phyloP scores from a whole-genome alignment of 345 rosid species.

The Streptanthus diversifolius region DNA sequence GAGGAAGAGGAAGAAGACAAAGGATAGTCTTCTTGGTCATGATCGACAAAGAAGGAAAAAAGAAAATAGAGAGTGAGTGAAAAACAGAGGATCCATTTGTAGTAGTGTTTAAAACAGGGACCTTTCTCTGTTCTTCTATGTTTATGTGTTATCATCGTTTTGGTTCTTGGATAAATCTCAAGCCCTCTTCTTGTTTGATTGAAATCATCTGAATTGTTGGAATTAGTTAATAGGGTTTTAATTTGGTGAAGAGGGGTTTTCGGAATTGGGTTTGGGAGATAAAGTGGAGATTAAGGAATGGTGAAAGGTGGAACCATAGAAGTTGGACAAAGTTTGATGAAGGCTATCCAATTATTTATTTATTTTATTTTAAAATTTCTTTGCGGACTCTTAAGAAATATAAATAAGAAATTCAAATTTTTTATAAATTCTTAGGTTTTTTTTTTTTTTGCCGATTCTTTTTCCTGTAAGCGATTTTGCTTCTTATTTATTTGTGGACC shows the following conservation, averaged over 20 bases:
- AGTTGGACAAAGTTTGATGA: slow-evolving; percentile 20
- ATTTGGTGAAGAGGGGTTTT: slow-evolving; percentile 44
- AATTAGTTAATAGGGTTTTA: slow-evolving; percentile 15
- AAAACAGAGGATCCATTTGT: slow-evolving; percentile 85
- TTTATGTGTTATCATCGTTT: slow-evolving; percentile 45
- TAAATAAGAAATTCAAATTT: neutral
- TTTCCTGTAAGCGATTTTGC: neutral
- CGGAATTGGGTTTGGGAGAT: slow-evolving; percentile 39
- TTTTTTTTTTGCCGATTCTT: neutral
- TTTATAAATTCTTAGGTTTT: neutral
- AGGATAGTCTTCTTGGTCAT: slow-evolving; percentile 45
- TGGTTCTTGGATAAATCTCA: slow-evolving; percentile 41
- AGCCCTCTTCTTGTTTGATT: neutral
- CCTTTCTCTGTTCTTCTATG: slow-evolving; percentile 42
- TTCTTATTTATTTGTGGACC: neutral
- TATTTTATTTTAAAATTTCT: neutral
- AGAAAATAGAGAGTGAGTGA: slow-evolving; percentile 69
- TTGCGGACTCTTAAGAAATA: neutral
- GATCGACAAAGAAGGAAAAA: slow-evolving; percentile 57
- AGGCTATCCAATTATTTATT: slow-evolving; percentile 17
- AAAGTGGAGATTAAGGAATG: slow-evolving; percentile 54
- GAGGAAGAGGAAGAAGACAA: slow-evolving; percentile 41
- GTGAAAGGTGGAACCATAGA: slow-evolving; percentile 34
- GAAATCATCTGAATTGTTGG: slow-evolving; percentile 11
- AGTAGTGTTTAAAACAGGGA: slow-evolving; percentile 51